phyloP scores from a whole-genome alignment of 139 green algal species.

The Chlorella sp. region DNA sequence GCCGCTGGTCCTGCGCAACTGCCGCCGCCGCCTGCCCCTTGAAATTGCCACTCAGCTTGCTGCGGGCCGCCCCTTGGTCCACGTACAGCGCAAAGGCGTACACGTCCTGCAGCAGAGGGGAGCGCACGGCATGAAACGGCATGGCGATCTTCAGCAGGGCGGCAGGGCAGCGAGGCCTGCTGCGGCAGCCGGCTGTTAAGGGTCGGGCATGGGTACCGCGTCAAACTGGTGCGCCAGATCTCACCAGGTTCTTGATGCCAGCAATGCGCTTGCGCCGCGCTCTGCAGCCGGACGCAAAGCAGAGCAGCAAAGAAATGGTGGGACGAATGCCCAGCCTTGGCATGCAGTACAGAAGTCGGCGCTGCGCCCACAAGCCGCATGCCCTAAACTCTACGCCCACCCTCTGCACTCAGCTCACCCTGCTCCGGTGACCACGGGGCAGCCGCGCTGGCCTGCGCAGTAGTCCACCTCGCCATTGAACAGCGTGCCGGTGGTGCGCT shows the following conservation, averaged over 20 bases:
- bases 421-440: conserved; percentile 6
- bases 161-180: not conserved
- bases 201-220: not conserved
- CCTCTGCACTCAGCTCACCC: not conserved
- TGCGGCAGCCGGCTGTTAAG: too few species aligned
- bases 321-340: not conserved
- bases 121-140: not conserved
- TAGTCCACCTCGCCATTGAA: conserved; percentile 22
- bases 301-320: not conserved
- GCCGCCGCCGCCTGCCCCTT: conserved; percentile 4
- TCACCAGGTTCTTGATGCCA: conserved; percentile 50
- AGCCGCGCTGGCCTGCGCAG: not conserved
- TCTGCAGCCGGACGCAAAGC: not conserved
- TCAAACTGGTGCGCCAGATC: not conserved
- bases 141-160: not conserved
- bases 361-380: not conserved
- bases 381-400: not conserved
- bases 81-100: conserved; percentile 76
- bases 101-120: conserved; percentile 49
- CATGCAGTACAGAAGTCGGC: not conserved
- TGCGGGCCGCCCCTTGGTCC: conserved; percentile 56
- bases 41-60: conserved; percentile 46
- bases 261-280: conserved; percentile 36
- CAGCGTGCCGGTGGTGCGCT: not conserved
- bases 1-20: conserved; percentile 43